phyloP scores from a whole-genome alignment of 345 rosid genomes.

The Populus pruinosa region DNA sequence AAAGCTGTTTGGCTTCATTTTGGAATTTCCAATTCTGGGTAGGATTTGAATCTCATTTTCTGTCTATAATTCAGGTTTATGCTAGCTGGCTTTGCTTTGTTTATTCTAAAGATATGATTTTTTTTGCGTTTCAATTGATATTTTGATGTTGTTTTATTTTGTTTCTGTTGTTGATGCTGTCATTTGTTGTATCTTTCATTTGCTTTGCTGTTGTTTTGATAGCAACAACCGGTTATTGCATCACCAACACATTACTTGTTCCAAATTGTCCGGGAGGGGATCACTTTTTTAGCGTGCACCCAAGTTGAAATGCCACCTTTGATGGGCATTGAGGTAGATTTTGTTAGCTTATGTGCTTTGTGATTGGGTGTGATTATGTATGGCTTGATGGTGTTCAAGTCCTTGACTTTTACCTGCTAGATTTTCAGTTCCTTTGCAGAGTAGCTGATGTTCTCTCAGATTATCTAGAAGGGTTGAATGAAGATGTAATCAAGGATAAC shows the following conservation, averaged over 20 bases:
- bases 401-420: constrained; percentile 19
- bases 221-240: constrained; percentile 84
- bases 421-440: constrained; percentile 80
- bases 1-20: neutral
- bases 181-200: neutral
- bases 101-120: neutral
- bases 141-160: neutral
- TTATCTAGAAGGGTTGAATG: constrained; percentile 93
- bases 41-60: constrained; percentile 1
- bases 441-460: constrained; percentile 80
- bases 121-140: neutral
- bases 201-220: constrained; percentile 3
- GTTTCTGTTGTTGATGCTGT: neutral
- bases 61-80: constrained; percentile 3
- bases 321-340: constrained; percentile 86
- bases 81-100: neutral
- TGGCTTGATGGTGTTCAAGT: constrained; percentile 4
- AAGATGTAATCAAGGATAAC: constrained; percentile 91
- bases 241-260: constrained; percentile 93
- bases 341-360: constrained; percentile 1
- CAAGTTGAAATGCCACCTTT: constrained; percentile 98
- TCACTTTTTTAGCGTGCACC: constrained; percentile 88
- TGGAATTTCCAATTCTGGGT: constrained; percentile 7
- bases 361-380: neutral
- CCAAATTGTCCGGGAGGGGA: constrained; percentile 81